Base-by-base conservation (phyloP, 2,329 filamentous ascomycete genomes). In the Chaetomium strumarium region DNA sequence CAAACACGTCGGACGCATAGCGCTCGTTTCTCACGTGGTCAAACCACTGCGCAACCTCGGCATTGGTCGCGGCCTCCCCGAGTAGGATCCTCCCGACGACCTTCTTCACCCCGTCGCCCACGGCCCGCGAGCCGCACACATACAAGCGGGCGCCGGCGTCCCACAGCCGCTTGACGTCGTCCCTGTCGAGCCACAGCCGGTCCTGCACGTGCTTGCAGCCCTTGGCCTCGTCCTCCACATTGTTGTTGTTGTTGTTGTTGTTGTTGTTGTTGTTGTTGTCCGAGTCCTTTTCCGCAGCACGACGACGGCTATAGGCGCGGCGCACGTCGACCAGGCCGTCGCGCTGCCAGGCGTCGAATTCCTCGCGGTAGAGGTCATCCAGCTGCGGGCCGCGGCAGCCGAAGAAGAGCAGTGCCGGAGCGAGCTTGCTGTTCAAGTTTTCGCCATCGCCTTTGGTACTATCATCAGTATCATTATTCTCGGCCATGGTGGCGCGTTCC, bases 301-400 rank as follows among this genome's bases (percentile, higher is more conserved):
- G n/a, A n/a, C n/a, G n/a, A n/a, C n/a, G n/a, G n/a, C 78, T 83
- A 63, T 77, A 89, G 0, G 85, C 83, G 57, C 80, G 75, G 0
- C 75, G 72, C 0, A 89, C 74, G 1, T 76, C 72, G 0, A 89
- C 82, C 0, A 77, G 82, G 2, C 85, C 85, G 0, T 73, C 63
- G 1, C 63, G 56, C 61, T 83, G 75, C 86, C 86, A 90, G 7
- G 63, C 64, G 13, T 75, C 73, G 3, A 87, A 66, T 56, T 83
- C 77, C 0, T 77, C 75, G 0, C 73, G 68, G 67, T 88, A 88
- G 0, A 88, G 62, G 38, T 81, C 74, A 58, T 88, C 84, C 12
- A 69, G 65, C 0, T 71, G 72, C 1, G 77, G 75, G 5, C 70
- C 64, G 13, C 79, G 77, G 63, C 83, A 86, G 5, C 84, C 85